Evolutionary conservation across 2,329 filamentous ascomycete species (phyloP), one percentile per base, ranked within the genome.

Genomic region (Ophiocordyceps polyrhachis-furcata): DNA sequence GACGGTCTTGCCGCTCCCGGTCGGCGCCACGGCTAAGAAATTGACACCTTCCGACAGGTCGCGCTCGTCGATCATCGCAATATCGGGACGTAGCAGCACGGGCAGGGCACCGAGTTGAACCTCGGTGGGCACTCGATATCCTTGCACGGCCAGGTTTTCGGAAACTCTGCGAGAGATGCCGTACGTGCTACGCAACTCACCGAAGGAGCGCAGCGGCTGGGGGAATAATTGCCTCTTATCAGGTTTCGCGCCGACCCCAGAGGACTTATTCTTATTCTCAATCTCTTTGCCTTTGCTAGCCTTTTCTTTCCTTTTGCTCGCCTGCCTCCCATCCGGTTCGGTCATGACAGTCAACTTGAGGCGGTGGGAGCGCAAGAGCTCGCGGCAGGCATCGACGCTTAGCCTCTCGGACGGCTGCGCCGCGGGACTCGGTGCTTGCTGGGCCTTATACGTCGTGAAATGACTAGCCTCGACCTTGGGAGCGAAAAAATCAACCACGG

Each of bases 1-100:
- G 50, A 98, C 68, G 0, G 91, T 98, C 68, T 98, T 98, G 41
- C 91, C 91, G 59, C 89, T 96, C 21, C 91, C 91, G 0, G 91
- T 98, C 1, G 91, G 91, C 3, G 91, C 91, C 40, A 96, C 79
- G 0, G 85, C 84, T 49, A 98, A 62, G 37, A 98, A 76, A 65
- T 98, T 81, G 5, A 89, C 67, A 9, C 60, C 60, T 14, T 51
- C 47, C 3, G 57, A 56, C 19, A 66, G 47, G 19, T 62, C 60
- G 20, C 55, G 56, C 23, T 58, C 61, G 4, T 57, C 58, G 13
- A 57, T 56, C 28, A 77, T 61, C 1, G 73, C 73, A 46, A 60
- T 65, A 49, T 69, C 65, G 0, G 74, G 69, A 15, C 69, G 62
- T 28, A 96, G 65, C 32, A 96, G 66, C 41, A 96, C 62, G 25